phyloP scores from a whole-genome alignment of 163 green algal genomes.

The Scenedesmus sp. region DNA sequence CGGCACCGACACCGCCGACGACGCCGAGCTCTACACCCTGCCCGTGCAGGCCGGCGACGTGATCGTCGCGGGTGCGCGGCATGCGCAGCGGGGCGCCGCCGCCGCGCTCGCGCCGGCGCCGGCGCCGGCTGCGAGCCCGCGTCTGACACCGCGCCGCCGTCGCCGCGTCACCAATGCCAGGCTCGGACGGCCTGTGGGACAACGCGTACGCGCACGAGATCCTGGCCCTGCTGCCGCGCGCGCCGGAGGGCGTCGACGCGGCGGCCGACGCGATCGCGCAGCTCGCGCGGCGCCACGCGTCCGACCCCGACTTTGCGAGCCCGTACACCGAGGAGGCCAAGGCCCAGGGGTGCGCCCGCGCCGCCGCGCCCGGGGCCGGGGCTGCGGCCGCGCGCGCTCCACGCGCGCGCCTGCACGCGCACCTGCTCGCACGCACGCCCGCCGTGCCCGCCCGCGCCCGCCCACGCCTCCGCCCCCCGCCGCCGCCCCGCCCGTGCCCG shows the following conservation, averaged over 20 bases:
- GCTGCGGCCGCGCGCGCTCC: too few relatives aligned
- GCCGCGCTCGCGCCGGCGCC: neutral
- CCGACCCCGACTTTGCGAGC: slow-evolving; percentile 65
- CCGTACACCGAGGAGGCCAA: slow-evolving; percentile 80
- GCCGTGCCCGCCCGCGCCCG: too few relatives aligned
- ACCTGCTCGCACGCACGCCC: neutral
- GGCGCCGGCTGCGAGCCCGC: neutral
- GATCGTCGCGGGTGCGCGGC: slow-evolving; percentile 72
- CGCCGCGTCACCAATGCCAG: neutral
- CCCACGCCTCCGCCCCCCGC: too few relatives aligned
- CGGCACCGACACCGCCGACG: slow-evolving; percentile 73
- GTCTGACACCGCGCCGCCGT: neutral
- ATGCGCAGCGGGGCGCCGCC: too few relatives aligned
- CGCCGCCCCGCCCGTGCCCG: neutral
- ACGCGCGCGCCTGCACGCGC: too few relatives aligned
- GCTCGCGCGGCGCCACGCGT: slow-evolving; percentile 54
- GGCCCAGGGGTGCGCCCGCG: slow-evolving; percentile 63
- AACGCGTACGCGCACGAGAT: slow-evolving; percentile 69
- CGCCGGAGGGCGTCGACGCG: slow-evolving; percentile 20
- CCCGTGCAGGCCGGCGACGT: slow-evolving; percentile 68
- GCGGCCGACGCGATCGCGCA: slow-evolving; percentile 55
- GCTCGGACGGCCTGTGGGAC: slow-evolving; percentile 58
- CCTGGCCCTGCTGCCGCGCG: slow-evolving; percentile 49
- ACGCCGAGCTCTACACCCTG: slow-evolving; percentile 70
- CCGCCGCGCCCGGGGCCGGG: neutral